These are phyloP conservation scores for Tricholoma saponaceum DNA, from an alignment of 768 basidiomycete species.

Conservation along the genomic window DNA sequence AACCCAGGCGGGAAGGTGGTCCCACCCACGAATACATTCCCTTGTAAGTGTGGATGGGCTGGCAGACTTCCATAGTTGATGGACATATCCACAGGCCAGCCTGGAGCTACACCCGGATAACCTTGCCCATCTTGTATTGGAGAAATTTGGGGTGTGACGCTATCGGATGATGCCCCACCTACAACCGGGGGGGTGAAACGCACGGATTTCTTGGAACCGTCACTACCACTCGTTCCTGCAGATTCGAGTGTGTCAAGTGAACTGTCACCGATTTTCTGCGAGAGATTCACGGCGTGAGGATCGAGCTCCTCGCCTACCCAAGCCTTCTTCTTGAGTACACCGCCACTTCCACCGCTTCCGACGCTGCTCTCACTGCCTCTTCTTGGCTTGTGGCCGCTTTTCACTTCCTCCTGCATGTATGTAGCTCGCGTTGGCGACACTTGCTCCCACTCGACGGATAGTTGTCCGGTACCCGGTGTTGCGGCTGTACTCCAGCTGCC, in stretches of 20 bases:
- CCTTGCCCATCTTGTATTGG: slow-evolving; percentile 18
- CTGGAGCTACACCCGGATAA: background rate
- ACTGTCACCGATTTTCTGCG: background rate
- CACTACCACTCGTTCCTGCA: slow-evolving; percentile 20
- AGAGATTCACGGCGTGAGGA: slow-evolving; percentile 11
- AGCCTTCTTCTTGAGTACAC: slow-evolving; percentile 20
- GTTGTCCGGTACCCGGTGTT: slow-evolving; percentile 54
- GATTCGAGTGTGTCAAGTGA: background rate
- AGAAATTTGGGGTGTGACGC: slow-evolving; percentile 14
- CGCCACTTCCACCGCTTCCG: slow-evolving; percentile 10
- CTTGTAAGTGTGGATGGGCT: slow-evolving; percentile 2
- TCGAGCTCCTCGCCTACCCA: slow-evolving; percentile 45
- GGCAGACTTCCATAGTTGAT: background rate
- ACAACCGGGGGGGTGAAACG: slow-evolving; percentile 46
- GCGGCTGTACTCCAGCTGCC: slow-evolving; percentile 75
- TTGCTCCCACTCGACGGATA: slow-evolving; percentile 13
- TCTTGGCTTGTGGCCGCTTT: slow-evolving; percentile 20
- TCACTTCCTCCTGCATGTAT: slow-evolving; percentile 10
- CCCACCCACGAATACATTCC: slow-evolving; percentile 3
- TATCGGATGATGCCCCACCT: slow-evolving; percentile 24
- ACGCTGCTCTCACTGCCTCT: slow-evolving; percentile 25
- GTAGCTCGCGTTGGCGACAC: slow-evolving; percentile 11
- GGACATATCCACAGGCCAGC: slow-evolving; percentile 2
- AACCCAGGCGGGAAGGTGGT: slow-evolving; percentile 15
- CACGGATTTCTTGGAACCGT: slow-evolving; percentile 37